phyloP scores from a whole-genome alignment of 2,329 filamentous ascomycete genomes.

The Fusarium napiforme region DNA sequence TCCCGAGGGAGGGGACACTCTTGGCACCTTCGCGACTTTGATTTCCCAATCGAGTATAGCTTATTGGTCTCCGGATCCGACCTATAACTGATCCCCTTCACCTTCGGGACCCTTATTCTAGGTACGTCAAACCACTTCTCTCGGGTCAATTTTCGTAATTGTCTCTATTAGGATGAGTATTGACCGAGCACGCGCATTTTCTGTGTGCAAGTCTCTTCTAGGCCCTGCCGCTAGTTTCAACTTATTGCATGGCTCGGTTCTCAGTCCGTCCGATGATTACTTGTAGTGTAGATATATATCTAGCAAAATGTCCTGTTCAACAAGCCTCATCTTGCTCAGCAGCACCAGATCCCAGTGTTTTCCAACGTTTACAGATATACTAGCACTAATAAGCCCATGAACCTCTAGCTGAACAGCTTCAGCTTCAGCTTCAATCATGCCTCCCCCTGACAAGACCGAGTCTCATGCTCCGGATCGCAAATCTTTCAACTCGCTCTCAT shows the following conservation, averaged over 20 bases:
- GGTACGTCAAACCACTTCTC: conserved; percentile 13
- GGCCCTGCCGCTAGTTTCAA: conserved; percentile 11
- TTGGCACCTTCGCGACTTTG: conserved; percentile 1
- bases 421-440: conserved; percentile 16
- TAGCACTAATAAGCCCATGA: not conserved
- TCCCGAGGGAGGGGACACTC: conserved; percentile 35
- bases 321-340: conserved; percentile 5
- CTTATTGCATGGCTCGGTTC: conserved; percentile 10
- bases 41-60: conserved; percentile 38
- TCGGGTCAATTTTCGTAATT: conserved; percentile 1
- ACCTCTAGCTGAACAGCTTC: not conserved
- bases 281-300: conserved; percentile 33
- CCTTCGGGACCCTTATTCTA: conserved; percentile 10
- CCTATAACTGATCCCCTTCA: conserved; percentile 7
- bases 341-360: not conserved
- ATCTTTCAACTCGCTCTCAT: conserved; percentile 35
- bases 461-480: conserved; percentile 17
- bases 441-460: conserved; percentile 3
- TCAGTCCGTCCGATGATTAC: conserved; percentile 21
- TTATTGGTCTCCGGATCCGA: conserved; percentile 35
- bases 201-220: not conserved
- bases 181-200: conserved; percentile 11
- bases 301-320: conserved; percentile 3
- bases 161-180: not conserved
- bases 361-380: not conserved